Conservation (phyloP, 176 grass and related monocot genomes). For the Metroxylon sagu region DNA sequence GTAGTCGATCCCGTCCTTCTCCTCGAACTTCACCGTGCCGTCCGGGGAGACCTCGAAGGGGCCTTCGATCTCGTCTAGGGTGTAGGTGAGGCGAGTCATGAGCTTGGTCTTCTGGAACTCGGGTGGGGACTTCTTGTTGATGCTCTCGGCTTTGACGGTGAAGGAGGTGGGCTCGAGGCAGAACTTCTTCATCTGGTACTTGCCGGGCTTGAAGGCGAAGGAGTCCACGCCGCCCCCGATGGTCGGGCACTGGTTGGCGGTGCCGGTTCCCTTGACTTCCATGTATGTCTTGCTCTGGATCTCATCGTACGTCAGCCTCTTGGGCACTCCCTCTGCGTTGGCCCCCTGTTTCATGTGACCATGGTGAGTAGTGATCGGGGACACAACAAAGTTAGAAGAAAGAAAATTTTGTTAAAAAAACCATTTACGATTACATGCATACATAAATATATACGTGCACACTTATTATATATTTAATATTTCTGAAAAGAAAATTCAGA, state of each 20-base stretch:
- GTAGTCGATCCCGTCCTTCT: slow-evolving; percentile 90
- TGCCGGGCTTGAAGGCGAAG: slow-evolving; percentile 71
- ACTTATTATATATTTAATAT: too few species aligned
- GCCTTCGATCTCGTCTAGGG: slow-evolving; percentile 82
- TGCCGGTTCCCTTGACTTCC: slow-evolving; percentile 86
- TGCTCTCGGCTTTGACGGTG: slow-evolving; percentile 67
- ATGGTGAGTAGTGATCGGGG: too few species aligned
- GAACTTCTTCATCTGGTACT: slow-evolving; percentile 76
- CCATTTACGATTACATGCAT: too few species aligned
- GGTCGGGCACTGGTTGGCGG: slow-evolving; percentile 81
- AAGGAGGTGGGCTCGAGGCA: slow-evolving; percentile 88
- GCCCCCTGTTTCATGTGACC: slow-evolving; percentile 35
- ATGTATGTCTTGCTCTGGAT: slow-evolving; percentile 88
- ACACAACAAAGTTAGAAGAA: too few species aligned
- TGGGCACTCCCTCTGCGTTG: slow-evolving; percentile 49
- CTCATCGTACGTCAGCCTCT: slow-evolving; percentile 72
- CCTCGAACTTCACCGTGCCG: slow-evolving; percentile 56
- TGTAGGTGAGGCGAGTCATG: slow-evolving; percentile 92
- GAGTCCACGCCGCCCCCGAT: slow-evolving; percentile 38
- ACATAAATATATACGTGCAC: too few species aligned
- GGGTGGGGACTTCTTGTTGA: slow-evolving; percentile 55
- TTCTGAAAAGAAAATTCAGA: too few species aligned
- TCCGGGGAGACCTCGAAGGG: slow-evolving; percentile 56
- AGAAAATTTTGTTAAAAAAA: too few species aligned
- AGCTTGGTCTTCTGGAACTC: slow-evolving; percentile 94